Evolutionary conservation across 108 stramenopile species (phyloP).

Genomic region (Conticribra weissflogii): DNA sequence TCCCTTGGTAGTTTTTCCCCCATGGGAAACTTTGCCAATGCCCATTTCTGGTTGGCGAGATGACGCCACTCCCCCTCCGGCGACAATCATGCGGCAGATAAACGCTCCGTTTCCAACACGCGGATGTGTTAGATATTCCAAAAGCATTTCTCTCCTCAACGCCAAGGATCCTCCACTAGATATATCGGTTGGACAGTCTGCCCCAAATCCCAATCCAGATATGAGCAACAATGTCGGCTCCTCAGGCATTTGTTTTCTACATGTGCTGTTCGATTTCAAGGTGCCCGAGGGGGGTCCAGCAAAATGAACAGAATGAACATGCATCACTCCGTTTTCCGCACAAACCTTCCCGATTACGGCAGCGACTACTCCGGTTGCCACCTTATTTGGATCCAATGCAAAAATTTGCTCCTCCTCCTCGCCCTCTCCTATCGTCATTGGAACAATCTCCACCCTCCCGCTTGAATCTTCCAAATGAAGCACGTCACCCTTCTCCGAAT

Average conservation of each 20-base stretch:
- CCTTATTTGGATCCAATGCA: slow-evolving; percentile 45
- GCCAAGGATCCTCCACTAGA: slow-evolving; percentile 55
- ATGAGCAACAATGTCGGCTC: slow-evolving; percentile 64
- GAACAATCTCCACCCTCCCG: slow-evolving; percentile 68
- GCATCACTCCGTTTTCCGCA: slow-evolving; percentile 58
- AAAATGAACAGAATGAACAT: slow-evolving; percentile 60
- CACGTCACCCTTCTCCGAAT: slow-evolving; percentile 55
- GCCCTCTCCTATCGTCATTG: slow-evolving; percentile 14
- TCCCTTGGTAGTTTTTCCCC: slow-evolving; percentile 1
- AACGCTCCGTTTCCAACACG: slow-evolving; percentile 51
- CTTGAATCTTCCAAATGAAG: slow-evolving; percentile 84
- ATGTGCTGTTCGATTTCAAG: slow-evolving; percentile 1
- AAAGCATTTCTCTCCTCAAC: slow-evolving; percentile 73
- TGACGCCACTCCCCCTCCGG: slow-evolving; percentile 58
- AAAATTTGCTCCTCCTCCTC: slow-evolving; percentile 11
- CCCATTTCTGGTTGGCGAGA: no score
- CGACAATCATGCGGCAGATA: slow-evolving; percentile 70
- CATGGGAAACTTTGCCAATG: not conserved
- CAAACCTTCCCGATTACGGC: slow-evolving; percentile 69
- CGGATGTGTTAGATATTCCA: slow-evolving; percentile 72
- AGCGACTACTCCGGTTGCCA: slow-evolving; percentile 73
- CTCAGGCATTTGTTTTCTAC: slow-evolving; percentile 1
- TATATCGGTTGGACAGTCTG: slow-evolving; percentile 32
- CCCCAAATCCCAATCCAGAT: slow-evolving; percentile 73
- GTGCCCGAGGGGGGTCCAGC: slow-evolving; percentile 45